phyloP scores from a whole-genome alignment of 148 eudicot genomes.

The Hydrangea macrophylla region DNA sequence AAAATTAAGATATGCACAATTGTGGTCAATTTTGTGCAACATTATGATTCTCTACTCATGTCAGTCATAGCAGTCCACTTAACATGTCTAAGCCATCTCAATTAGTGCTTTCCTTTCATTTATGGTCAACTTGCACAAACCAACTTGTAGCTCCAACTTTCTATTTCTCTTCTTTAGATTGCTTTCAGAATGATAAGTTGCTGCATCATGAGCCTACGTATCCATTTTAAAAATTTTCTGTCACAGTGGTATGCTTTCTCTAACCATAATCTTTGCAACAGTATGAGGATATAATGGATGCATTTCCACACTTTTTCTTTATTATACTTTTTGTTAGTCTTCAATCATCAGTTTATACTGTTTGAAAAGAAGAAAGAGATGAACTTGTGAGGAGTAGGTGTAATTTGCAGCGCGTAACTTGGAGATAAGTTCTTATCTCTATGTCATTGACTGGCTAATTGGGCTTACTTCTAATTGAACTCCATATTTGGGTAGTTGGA shows the following conservation, averaged over 20 bases:
- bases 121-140: too few relatives aligned
- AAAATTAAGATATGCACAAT: too few relatives aligned
- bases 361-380: neutral
- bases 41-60: neutral
- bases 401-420: neutral
- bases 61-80: neutral
- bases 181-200: neutral
- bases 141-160: neutral
- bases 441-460: neutral
- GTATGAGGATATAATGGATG: too few relatives aligned
- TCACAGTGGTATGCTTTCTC: neutral
- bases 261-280: neutral
- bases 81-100: neutral
- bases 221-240: neutral
- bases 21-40: neutral
- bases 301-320: too few relatives aligned
- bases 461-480: neutral
- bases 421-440: neutral
- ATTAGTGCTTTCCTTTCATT: neutral
- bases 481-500: neutral
- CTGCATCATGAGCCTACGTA: neutral
- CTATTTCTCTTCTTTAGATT: neutral
- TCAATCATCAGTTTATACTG: neutral
- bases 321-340: too few relatives aligned
- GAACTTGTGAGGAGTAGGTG: neutral